Evolutionary conservation across 805 yeast genomes (phyloP), one percentile per base, ranked within the genome.

Genomic region (Isabelozyma rhagii): DNA sequence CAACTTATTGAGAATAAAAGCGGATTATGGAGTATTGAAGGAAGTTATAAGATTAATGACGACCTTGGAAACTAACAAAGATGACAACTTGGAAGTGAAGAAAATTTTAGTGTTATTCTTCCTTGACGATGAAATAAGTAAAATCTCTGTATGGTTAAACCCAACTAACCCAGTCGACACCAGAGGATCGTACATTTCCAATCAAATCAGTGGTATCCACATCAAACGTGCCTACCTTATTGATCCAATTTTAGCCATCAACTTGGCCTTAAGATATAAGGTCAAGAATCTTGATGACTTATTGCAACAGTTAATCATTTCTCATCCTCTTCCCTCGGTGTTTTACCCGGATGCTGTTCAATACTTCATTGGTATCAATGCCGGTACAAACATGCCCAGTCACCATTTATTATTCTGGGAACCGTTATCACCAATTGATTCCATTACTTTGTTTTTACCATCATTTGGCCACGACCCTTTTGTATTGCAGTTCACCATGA

Each of bases 401-500:
- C 66, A 74, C 50, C 72, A 72, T 44, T 64, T 80, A 39, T 66
- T 86, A 7, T 83, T 83, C 60, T 92, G 96, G 96, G 75, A 77
- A 17, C 82, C 90, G 0, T 80, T 85, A 27, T 75, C 89, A 11
- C 98, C 98, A 3, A 76, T 93, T 44, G 91, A 88, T 59, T 83
- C 96, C 1, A 90, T 94, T 57, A 87, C 87, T 51, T 74, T 89
- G 56, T 89, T 94, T 63, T 72, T 87, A 56, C 96, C 96, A 3
- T 84, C 85, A 9, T 83, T 79, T 63, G 84, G 85, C 34, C 69
- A 69, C 31, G 81, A 88, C 59, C 83, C 94, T 0, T 78, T 73
- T 57, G 74, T 89, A 18, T 69, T 89, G 51, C 99, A 94, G 68
- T 94, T 85, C 62, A 86, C 96, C 11, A 87, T 93, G 87, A 78